Conservation (phyloP, 108 stramenopile species). For the Cyclotella sp. region DNA sequence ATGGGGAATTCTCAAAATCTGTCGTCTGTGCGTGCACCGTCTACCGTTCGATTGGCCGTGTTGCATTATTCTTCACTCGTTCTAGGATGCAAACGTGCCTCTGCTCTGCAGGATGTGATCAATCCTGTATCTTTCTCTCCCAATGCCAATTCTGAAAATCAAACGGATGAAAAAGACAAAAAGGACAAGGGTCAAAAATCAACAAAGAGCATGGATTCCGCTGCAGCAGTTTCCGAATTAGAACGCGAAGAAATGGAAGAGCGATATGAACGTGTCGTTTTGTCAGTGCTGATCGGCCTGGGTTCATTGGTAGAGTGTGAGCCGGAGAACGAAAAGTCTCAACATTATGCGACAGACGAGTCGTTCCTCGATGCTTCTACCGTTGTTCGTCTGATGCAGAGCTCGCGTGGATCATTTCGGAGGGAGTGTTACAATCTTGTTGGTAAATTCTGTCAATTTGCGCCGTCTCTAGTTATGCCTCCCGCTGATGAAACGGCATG, state of each 20-base stretch:
- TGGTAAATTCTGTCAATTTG: slow-evolving; percentile 59
- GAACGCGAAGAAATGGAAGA: slow-evolving; percentile 79
- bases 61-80: slow-evolving; percentile 28
- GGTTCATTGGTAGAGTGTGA: slow-evolving; percentile 34
- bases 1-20: not conserved
- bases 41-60: slow-evolving; percentile 19
- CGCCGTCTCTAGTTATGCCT: slow-evolving; percentile 32
- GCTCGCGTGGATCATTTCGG: slow-evolving; percentile 61
- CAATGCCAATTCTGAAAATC: not conserved
- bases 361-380: slow-evolving; percentile 21
- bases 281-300: slow-evolving; percentile 35
- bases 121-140: slow-evolving; percentile 22
- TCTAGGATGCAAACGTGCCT: slow-evolving; percentile 39
- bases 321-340: slow-evolving; percentile 1
- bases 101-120: slow-evolving; percentile 36
- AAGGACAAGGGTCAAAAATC: slow-evolving; percentile 10
- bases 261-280: slow-evolving; percentile 73
- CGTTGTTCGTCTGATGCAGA: slow-evolving; percentile 55
- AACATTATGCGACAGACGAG: slow-evolving; percentile 4
- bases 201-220: not conserved
- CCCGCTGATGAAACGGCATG: not conserved
- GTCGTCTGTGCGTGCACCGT: not conserved
- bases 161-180: slow-evolving; percentile 10
- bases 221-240: slow-evolving; percentile 32
- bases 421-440: slow-evolving; percentile 63